Evolutionary conservation across 768 basidiomycete species (phyloP).

Genomic region (Rhodotorula sphaerocarpa): DNA sequence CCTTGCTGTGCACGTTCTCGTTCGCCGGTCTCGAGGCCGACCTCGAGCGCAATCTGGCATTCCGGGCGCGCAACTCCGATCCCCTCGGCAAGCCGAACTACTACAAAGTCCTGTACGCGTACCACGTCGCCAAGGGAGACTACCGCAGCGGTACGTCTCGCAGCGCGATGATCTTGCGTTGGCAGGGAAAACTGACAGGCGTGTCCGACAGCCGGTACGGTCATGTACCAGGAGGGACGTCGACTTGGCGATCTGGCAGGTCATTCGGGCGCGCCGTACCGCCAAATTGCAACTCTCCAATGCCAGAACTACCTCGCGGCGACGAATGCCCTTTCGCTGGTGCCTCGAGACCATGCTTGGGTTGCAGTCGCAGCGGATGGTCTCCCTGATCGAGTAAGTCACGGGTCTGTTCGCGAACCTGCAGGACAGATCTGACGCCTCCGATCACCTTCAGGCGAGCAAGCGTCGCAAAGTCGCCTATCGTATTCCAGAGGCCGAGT

Average conservation of each 20-base stretch:
- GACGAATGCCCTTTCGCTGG: constrained; percentile 76
- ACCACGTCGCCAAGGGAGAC: constrained; percentile 78
- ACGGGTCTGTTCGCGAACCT: no score
- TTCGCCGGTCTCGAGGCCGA: constrained; percentile 77
- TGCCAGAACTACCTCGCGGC: constrained; percentile 65
- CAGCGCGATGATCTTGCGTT: constrained; percentile 2
- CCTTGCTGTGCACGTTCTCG: constrained; percentile 67
- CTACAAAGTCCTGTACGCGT: constrained; percentile 84
- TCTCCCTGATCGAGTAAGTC: constrained; percentile 19
- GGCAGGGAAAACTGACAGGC: constrained; percentile 5
- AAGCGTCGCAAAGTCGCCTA: constrained; percentile 66
- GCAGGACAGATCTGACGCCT: neutral
- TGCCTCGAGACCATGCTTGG: constrained; percentile 76
- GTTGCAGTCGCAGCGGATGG: constrained; percentile 46
- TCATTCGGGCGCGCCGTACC: constrained; percentile 43
- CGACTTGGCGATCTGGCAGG: constrained; percentile 55
- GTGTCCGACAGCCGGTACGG: constrained; percentile 60
- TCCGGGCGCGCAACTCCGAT: constrained; percentile 89
- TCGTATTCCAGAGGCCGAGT: constrained; percentile 69
- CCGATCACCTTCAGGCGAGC: constrained; percentile 48
- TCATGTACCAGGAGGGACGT: constrained; percentile 85
- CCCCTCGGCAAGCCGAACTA: constrained; percentile 77
- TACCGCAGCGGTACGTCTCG: constrained; percentile 70
- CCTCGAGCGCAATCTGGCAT: constrained; percentile 76
- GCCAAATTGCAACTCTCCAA: constrained; percentile 61